Base-by-base conservation (phyloP, 306 rosid genomes). In the Astragalus membranaceus region DNA sequence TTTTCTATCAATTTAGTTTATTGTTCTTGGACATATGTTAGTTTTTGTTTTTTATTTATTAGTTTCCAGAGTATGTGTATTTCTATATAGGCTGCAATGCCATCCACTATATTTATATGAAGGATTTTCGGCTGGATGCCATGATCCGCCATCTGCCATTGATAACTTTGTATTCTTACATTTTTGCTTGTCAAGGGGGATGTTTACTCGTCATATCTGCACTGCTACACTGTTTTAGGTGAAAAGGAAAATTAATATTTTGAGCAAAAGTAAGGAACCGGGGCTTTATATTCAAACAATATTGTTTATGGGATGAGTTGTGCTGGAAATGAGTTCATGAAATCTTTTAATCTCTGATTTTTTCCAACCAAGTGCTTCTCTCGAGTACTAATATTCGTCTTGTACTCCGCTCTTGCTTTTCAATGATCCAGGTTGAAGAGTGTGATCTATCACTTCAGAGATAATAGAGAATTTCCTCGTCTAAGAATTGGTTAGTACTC, bases 391-490 rank as follows among this genome's bases (percentile, higher is more conserved):
- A 47, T 37, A 33, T 51, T 68, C 55, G 39, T 60, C 35, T 14
- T 71, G 73, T 57, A 32, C 71, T 53, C 72, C 11, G 10, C 60
- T 78, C 66, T 20, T n/a, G 33, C 4, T 72, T 77, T 64, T 76
- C 29, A 66, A 57, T 80, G 64, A 68, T 64, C 78, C 80, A 94
- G 99, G 83, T 77, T 88, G 72, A 93, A 84, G 88, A 93, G 96
- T 74, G 92, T 85, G 77, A 88, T 93, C 68, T 76, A 84, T 75
- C 84, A 88, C 65, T 85, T 93, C 60, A 86, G 92, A 81, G 94
- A 91, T 58, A 93, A 85, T 75, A 85, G 80, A 74, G 97, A 90
- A 80, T 93, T 93, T 81, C 83, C 92, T 67, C 84, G 92, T 69
- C 70, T 87, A 69, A 84, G 97, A 87, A 85, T 93, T 37, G 94